A percentile compares a stretch with the other conserved stretches of the same genome.
phyloP scores from a whole-genome alignment of 1,139 yeast genomes.

The Cylindricascospora bacillispora region DNA sequence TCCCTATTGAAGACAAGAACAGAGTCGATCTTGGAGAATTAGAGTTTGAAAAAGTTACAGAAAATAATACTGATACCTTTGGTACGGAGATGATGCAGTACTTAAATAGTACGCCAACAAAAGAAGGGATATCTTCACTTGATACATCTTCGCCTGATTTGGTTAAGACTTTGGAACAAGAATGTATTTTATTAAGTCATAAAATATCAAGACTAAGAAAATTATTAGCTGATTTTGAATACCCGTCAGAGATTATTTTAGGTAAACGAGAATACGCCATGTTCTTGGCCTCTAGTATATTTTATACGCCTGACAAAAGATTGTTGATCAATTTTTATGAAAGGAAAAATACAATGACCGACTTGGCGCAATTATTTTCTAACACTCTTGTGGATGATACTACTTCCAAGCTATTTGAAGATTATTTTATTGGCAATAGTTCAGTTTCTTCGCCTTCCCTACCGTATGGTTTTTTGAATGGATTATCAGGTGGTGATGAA shows the following conservation, averaged over 20 bases:
- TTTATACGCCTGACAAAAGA: no score
- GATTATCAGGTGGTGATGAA: no score
- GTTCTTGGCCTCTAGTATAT: slow-evolving; percentile 1
- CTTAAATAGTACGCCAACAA: slow-evolving; percentile 4
- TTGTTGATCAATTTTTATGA: no score
- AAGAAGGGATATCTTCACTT: slow-evolving; percentile 5
- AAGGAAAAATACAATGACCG: background rate
- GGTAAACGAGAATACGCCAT: slow-evolving; percentile 10
- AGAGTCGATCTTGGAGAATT: slow-evolving; percentile 18
- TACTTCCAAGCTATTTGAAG: no score
- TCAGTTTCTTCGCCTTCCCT: no score
- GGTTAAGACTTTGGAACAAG: slow-evolving; percentile 14
- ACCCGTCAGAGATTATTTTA: slow-evolving; percentile 13
- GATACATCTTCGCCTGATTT: slow-evolving; percentile 3
- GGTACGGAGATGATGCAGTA: slow-evolving; percentile 20
- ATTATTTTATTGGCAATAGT: no score
- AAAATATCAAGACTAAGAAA: slow-evolving; percentile 16
- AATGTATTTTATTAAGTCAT: slow-evolving; percentile 14
- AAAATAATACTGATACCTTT: slow-evolving; percentile 22
- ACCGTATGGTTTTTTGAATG: no score
- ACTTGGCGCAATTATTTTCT: no score
- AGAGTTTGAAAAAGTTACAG: slow-evolving; percentile 24
- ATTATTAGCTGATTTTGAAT: slow-evolving; percentile 18
- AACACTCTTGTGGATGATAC: no score
- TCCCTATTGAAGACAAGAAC: slow-evolving; percentile 2